A percentile compares a stretch with the other conserved stretches of the same genome.
These are phyloP conservation scores for Pyrenopolyporus hunteri DNA, from an alignment of 495 filamentous ascomycete genomes.

Conservation along the genomic window DNA sequence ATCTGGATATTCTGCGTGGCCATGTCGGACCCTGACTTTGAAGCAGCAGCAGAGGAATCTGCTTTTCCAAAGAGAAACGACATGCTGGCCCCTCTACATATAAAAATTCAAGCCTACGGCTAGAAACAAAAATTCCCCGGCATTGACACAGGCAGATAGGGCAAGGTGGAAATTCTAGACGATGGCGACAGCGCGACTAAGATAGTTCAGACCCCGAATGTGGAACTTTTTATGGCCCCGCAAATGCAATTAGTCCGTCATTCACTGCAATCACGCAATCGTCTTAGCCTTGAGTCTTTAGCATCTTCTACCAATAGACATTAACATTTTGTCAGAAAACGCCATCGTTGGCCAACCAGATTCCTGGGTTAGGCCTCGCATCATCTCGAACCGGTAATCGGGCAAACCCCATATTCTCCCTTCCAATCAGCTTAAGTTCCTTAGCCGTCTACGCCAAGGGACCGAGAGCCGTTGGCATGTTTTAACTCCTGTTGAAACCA, in stretches of 20 bases:
- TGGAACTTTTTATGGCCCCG: conserved; percentile 36
- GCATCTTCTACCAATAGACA: conserved; percentile 36
- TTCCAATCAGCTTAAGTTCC: conserved; percentile 16
- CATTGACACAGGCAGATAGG: conserved; percentile 33
- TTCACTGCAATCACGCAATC: conserved; percentile 44
- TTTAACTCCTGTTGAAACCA: background rate
- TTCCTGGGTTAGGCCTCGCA: conserved; percentile 30
- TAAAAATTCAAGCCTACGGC: conserved; percentile 12
- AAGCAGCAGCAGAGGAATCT: conserved; percentile 42
- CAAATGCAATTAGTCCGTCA: conserved; percentile 35
- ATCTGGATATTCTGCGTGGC: conserved; percentile 41
- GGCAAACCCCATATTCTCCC: conserved; percentile 28
- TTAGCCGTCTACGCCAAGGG: conserved; percentile 18
- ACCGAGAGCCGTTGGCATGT: conserved; percentile 28
- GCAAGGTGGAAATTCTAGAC: conserved; percentile 30
- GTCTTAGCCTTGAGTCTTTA: conserved; percentile 29
- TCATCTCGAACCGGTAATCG: conserved; percentile 40
- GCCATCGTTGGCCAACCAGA: conserved; percentile 39
- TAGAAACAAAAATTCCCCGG: conserved; percentile 27
- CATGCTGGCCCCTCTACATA: conserved; percentile 39
- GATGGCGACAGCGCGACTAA: conserved; percentile 29
- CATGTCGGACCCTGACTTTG: conserved; percentile 39
- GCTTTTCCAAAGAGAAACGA: conserved; percentile 44
- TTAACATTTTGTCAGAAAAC: conserved; percentile 41
- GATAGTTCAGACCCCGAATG: conserved; percentile 35